Evolutionary conservation across 805 yeast species (phyloP).

Genomic region (Yarrowia deformans): DNA sequence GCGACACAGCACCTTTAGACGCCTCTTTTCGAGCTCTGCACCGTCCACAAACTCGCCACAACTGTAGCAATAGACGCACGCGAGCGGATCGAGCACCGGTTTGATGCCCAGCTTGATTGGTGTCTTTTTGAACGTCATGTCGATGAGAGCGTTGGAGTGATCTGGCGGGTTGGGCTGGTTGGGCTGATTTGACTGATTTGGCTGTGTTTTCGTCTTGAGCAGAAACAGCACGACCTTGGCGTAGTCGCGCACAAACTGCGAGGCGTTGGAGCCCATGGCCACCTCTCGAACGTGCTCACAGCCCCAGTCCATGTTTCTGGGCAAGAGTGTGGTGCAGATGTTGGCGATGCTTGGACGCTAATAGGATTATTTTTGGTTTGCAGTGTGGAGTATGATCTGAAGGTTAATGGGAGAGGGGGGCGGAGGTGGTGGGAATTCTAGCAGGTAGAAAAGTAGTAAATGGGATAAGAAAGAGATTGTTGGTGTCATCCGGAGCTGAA

Average conservation of each 20-base stretch:
- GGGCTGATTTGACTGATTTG: not conserved
- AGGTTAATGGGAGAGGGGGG: not conserved
- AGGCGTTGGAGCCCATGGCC: conserved; percentile 25
- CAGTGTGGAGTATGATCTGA: conserved; percentile 8
- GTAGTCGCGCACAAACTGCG: conserved; percentile 36
- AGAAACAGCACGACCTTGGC: conserved; percentile 25
- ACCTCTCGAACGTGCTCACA: conserved; percentile 27
- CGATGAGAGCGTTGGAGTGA: conserved; percentile 3
- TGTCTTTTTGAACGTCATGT: conserved; percentile 24
- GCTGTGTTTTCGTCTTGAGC: conserved; percentile 9
- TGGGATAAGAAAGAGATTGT: too few relatives aligned
- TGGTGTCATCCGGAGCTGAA: too few relatives aligned
- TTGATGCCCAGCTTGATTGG: conserved; percentile 20
- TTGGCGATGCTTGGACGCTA: too few relatives aligned
- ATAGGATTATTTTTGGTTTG: not conserved
- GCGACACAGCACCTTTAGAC: conserved; percentile 23
- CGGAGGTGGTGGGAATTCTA: not conserved
- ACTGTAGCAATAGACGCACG: conserved; percentile 70
- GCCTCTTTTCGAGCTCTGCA: conserved; percentile 56
- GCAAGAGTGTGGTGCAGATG: not conserved
- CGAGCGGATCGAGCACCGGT: conserved; percentile 36
- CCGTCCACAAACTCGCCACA: conserved; percentile 78
- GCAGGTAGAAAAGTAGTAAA: too few relatives aligned
- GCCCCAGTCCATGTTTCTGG: conserved; percentile 32
- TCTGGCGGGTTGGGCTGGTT: not conserved